These are phyloP conservation scores for Rheum nobile DNA, from an alignment of 148 eudicot genomes.

Conservation along the genomic window DNA sequence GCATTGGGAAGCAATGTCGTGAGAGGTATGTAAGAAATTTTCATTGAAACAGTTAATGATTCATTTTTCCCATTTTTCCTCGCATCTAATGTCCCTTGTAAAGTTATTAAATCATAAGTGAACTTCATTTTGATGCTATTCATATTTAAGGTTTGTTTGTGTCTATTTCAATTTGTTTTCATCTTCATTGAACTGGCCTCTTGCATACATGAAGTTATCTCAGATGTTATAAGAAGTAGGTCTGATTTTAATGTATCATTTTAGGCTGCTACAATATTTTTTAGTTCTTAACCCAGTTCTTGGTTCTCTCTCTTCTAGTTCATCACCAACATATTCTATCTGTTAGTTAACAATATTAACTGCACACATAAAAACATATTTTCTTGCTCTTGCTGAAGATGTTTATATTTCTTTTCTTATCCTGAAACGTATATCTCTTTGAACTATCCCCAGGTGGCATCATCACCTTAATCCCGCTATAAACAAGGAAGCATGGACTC, in stretches of 20 bases:
- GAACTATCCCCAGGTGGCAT: conserved; percentile 63
- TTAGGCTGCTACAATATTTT: neutral
- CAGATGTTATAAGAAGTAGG: neutral
- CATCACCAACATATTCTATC: neutral
- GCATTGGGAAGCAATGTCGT: conserved; percentile 94
- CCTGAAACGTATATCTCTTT: neutral
- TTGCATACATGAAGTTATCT: neutral
- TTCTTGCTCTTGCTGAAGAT: neutral
- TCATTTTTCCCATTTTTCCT: neutral
- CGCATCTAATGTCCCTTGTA: neutral
- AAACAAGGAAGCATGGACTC: conserved; percentile 97
- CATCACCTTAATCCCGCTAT: conserved; percentile 94
- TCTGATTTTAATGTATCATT: neutral
- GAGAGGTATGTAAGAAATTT: conserved; percentile 48
- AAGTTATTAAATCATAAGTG: neutral
- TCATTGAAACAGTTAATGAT: neutral
- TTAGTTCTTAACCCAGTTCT: neutral
- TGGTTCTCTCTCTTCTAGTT: neutral
- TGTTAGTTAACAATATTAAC: neutral
- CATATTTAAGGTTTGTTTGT: neutral
- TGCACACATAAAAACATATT: neutral
- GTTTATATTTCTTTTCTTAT: neutral
- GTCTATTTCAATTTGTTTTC: neutral
- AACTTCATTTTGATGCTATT: neutral
- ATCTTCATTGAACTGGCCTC: neutral